Conservation (phyloP, 2,329 filamentous ascomycete genomes). For the Parasarocladium wereldwijsianum region DNA sequence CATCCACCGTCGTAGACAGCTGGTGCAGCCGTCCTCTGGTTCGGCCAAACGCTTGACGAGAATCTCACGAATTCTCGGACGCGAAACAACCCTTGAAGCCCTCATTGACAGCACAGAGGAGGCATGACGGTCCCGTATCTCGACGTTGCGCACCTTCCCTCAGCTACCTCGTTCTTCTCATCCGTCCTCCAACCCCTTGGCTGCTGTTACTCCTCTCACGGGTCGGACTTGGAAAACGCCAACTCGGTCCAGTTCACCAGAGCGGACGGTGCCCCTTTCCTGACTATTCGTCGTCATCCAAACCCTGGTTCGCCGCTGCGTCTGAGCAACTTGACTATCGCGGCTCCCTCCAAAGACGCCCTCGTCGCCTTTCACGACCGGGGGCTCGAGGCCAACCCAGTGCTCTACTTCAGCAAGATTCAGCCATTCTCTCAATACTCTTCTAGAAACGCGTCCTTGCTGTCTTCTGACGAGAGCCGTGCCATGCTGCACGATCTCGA, state of each 20-base stretch:
- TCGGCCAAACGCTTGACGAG: too few relatives aligned
- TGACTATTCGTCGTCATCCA: constrained; percentile 1
- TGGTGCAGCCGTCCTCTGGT: too few relatives aligned
- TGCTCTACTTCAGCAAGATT: constrained; percentile 1
- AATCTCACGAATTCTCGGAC: too few relatives aligned
- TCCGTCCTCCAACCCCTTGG: constrained; percentile 65
- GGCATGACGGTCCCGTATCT: constrained; percentile 28
- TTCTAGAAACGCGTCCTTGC: too few relatives aligned
- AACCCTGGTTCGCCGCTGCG: neutral
- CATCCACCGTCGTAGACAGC: too few relatives aligned
- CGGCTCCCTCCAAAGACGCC: constrained; percentile 2
- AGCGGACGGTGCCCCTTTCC: constrained; percentile 3
- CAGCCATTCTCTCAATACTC: too few relatives aligned
- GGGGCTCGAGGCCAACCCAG: constrained; percentile 3
- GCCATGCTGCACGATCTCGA: constrained; percentile 62
- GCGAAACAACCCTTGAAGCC: too few relatives aligned
- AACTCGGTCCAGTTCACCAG: constrained; percentile 2
- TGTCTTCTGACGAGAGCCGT: too few relatives aligned
- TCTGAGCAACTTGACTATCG: constrained; percentile 1
- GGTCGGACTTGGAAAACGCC: neutral
- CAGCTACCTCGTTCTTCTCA: constrained; percentile 73
- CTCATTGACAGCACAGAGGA: too few relatives aligned
- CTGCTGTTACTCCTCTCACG: constrained; percentile 40
- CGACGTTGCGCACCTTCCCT: constrained; percentile 62
- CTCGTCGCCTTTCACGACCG: constrained; percentile 2